These are phyloP conservation scores for Spencermartinsiella europaea DNA, from an alignment of 805 yeast genomes.

Conservation along the genomic window DNA sequence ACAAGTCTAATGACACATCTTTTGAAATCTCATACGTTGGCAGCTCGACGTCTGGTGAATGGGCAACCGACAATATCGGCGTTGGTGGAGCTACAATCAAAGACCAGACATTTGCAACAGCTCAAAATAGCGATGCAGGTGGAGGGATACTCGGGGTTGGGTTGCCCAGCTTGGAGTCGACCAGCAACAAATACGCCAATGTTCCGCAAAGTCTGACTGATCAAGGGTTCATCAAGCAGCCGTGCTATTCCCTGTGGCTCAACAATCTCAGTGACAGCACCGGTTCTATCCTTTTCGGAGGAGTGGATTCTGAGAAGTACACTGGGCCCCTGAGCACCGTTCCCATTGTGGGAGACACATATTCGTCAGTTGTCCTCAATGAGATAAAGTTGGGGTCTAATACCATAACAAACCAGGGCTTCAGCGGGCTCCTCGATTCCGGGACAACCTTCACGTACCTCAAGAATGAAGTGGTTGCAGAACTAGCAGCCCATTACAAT, in stretches of 20 bases:
- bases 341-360: slow-evolving; percentile 25
- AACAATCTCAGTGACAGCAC: slow-evolving; percentile 29
- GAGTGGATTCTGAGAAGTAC: slow-evolving; percentile 40
- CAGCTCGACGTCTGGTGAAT: slow-evolving; percentile 81
- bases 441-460: slow-evolving; percentile 18
- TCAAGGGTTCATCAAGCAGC: slow-evolving; percentile 38
- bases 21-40: slow-evolving; percentile 87
- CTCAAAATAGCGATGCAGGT: slow-evolving; percentile 9
- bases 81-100: slow-evolving; percentile 70
- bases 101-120: slow-evolving; percentile 53
- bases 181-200: slow-evolving; percentile 45
- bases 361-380: slow-evolving; percentile 12
- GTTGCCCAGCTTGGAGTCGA: slow-evolving; percentile 29
- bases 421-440: slow-evolving; percentile 16
- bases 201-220: slow-evolving; percentile 56
- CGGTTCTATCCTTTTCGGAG: slow-evolving; percentile 44
- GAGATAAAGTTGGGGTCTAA: slow-evolving; percentile 14
- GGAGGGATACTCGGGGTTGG: slow-evolving; percentile 35
- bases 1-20: slow-evolving; percentile 75
- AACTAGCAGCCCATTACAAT: slow-evolving; percentile 5
- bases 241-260: slow-evolving; percentile 45
- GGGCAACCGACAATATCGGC: slow-evolving; percentile 63
- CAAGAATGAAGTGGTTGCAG: slow-evolving; percentile 4
- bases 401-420: slow-evolving; percentile 3
- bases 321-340: slow-evolving; percentile 35